These are phyloP conservation scores for Aureoboletus auriporus DNA, from an alignment of 768 basidiomycete genomes.

Conservation along the genomic window DNA sequence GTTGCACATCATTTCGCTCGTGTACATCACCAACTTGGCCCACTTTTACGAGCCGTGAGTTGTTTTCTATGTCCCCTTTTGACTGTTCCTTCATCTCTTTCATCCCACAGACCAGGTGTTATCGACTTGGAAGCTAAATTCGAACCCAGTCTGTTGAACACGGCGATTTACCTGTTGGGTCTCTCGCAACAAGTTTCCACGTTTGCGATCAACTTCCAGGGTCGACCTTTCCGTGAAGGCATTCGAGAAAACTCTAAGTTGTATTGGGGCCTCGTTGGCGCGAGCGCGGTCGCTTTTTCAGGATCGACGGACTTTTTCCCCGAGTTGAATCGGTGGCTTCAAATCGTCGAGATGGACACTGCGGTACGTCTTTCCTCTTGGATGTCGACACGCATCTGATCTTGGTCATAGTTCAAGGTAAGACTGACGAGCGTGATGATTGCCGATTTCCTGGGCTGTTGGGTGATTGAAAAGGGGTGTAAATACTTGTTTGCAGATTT, in stretches of 20 bases:
- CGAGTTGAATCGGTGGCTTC: constrained; percentile 94
- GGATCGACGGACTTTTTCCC: constrained; percentile 95
- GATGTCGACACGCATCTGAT: no score
- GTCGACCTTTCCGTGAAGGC: constrained; percentile 96
- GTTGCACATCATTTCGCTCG: constrained; percentile 82
- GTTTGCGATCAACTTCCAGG: constrained; percentile 98
- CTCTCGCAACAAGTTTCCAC: constrained; percentile 98
- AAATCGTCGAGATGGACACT: constrained; percentile 86
- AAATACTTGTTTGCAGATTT: constrained; percentile 86
- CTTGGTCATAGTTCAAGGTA: constrained; percentile 66
- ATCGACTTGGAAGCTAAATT: constrained; percentile 97
- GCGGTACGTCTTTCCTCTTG: constrained; percentile 46
- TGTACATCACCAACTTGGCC: constrained; percentile 90
- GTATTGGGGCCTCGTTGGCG: constrained; percentile 89
- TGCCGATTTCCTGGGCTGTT: constrained; percentile 86
- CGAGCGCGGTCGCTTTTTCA: constrained; percentile 85
- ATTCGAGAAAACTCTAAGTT: constrained; percentile 94
- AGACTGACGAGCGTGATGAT: constrained; percentile 78
- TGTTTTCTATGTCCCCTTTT: background rate
- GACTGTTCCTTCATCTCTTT: background rate
- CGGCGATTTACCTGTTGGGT: constrained; percentile 92
- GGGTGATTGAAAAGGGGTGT: constrained; percentile 74
- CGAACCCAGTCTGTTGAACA: constrained; percentile 91
- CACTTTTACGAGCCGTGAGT: constrained; percentile 74
- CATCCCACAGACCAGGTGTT: constrained; percentile 48